Evolutionary conservation across 306 rosid genomes (phyloP).

Genomic region (Mimosa bimucronata): DNA sequence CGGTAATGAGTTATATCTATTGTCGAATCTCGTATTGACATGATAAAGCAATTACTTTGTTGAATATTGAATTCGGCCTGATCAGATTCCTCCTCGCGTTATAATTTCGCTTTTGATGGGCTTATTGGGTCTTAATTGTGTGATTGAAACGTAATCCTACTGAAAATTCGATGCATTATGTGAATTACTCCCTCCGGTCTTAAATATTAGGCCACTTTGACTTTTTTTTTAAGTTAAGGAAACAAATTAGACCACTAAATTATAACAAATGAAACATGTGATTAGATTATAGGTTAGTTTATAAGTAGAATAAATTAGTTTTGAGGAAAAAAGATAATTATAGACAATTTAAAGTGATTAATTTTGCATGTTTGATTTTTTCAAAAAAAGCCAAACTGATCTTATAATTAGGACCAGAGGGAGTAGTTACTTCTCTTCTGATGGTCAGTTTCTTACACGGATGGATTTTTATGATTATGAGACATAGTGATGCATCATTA

Average conservation of each 20-base stretch:
- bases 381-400: no score
- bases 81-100: not conserved
- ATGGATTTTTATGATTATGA: not conserved
- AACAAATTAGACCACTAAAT: no score
- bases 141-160: not conserved
- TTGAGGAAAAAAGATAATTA: no score
- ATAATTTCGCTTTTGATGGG: not conserved
- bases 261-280: no score
- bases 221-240: no score
- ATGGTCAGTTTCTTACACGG: conserved; percentile 6
- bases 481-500: conserved; percentile 3
- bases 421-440: not conserved
- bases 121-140: not conserved
- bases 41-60: not conserved
- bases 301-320: no score
- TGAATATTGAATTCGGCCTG: not conserved
- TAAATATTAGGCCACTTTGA: no score
- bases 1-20: not conserved
- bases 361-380: no score
- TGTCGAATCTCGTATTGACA: not conserved
- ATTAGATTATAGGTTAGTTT: no score
- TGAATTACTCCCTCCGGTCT: no score
- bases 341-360: no score
- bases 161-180: not conserved
- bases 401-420: no score